phyloP scores from a whole-genome alignment of 352 stramenopile species.

The Phytopythium delawarense region DNA sequence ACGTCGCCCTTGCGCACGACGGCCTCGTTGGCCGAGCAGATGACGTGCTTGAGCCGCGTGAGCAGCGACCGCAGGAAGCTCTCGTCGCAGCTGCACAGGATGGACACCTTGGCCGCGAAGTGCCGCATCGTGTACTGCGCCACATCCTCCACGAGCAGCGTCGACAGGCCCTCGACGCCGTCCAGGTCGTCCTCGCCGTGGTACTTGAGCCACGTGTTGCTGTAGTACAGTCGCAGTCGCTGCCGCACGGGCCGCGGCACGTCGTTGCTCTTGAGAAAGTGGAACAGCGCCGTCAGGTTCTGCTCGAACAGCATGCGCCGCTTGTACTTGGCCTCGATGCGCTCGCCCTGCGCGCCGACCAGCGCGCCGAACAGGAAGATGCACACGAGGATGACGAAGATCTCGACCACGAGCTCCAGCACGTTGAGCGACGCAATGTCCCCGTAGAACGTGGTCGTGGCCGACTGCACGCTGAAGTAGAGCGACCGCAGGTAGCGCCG shows the following conservation, averaged over 20 bases:
- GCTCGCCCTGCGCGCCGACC: slow-evolving; percentile 51
- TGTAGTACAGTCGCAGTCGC: slow-evolving; percentile 58
- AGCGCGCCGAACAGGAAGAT: slow-evolving; percentile 75
- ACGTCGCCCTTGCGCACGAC: slow-evolving; percentile 69
- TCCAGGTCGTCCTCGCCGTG: slow-evolving; percentile 58
- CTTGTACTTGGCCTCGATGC: slow-evolving; percentile 62
- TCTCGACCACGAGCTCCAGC: slow-evolving; percentile 49
- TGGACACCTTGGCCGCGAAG: slow-evolving; percentile 55
- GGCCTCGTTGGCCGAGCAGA: slow-evolving; percentile 51
- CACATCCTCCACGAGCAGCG: slow-evolving; percentile 61
- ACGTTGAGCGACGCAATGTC: slow-evolving; percentile 66
- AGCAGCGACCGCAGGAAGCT: slow-evolving; percentile 58
- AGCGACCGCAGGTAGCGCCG: slow-evolving; percentile 51
- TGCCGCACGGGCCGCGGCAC: slow-evolving; percentile 45
- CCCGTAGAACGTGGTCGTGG: slow-evolving; percentile 67
- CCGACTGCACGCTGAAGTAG: slow-evolving; percentile 59
- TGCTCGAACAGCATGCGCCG: slow-evolving; percentile 69
- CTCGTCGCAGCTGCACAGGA: slow-evolving; percentile 65
- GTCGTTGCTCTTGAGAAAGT: slow-evolving; percentile 55
- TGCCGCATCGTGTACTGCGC: slow-evolving; percentile 58
- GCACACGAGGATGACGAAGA: slow-evolving; percentile 53
- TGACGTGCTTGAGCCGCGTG: slow-evolving; percentile 59
- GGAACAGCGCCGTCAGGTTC: slow-evolving; percentile 56
- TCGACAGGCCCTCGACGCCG: slow-evolving; percentile 50
- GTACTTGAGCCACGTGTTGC: slow-evolving; percentile 65